phyloP scores from a whole-genome alignment of 208 protist species.

The Crithidia mellificae region DNA sequence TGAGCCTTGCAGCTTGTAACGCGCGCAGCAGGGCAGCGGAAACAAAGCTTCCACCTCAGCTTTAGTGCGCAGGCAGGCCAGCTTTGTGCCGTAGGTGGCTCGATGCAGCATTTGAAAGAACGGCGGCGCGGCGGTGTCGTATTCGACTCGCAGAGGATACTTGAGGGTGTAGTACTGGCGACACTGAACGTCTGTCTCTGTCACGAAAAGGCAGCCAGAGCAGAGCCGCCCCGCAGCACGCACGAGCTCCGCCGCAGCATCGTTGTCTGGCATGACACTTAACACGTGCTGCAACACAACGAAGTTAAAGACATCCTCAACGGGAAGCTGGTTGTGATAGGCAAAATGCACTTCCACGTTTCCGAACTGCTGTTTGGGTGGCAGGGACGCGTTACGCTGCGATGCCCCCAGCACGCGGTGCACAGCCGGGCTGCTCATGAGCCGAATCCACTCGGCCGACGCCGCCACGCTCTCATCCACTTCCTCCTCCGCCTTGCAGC shows the following conservation, averaged over 20 bases:
- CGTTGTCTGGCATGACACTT: constrained; percentile 35
- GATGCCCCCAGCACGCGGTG: constrained; percentile 17
- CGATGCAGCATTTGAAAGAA: constrained; percentile 59
- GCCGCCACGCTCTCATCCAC: background rate
- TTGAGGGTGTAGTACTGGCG: constrained; percentile 64
- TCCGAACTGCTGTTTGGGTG: background rate
- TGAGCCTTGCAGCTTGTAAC: constrained; percentile 73
- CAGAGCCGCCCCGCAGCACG: constrained; percentile 7
- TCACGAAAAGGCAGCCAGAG: constrained; percentile 52
- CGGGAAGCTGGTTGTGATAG: constrained; percentile 23
- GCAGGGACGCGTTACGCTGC: constrained; percentile 21
- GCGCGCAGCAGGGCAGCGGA: constrained; percentile 30
- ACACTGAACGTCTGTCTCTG: constrained; percentile 70
- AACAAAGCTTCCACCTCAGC: constrained; percentile 41
- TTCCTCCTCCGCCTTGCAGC: background rate
- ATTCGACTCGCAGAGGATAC: constrained; percentile 34
- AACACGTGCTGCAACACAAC: constrained; percentile 79
- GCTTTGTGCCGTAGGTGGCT: constrained; percentile 36
- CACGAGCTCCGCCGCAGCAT: constrained; percentile 32
- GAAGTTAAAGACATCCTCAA: constrained; percentile 51
- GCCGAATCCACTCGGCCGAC: constrained; percentile 34
- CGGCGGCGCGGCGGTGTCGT: constrained; percentile 41
- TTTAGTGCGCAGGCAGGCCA: constrained; percentile 49
- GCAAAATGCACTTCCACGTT: constrained; percentile 25
- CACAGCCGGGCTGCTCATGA: constrained; percentile 42